These are phyloP conservation scores for Saccharum officinarum DNA, from an alignment of 176 grass and related monocot species.

Conservation along the genomic window DNA sequence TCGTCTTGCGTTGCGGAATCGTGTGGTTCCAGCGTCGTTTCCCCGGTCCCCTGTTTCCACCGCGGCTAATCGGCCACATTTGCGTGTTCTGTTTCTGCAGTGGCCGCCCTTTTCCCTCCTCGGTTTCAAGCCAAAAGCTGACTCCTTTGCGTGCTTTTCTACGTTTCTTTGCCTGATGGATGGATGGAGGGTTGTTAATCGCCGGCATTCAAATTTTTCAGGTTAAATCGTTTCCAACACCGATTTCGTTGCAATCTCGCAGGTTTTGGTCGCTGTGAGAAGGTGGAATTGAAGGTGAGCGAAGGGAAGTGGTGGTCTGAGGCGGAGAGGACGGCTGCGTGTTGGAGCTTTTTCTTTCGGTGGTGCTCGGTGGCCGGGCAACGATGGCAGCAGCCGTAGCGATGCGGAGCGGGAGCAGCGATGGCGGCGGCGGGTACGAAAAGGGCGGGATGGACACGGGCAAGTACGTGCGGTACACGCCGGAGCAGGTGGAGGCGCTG, in stretches of 20 bases:
- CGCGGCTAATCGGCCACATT: conserved; percentile 36
- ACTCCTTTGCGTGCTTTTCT: conserved; percentile 67
- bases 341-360: conserved; percentile 10
- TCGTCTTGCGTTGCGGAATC: neutral
- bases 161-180: conserved; percentile 44
- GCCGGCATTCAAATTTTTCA: conserved; percentile 9
- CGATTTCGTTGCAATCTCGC: conserved; percentile 43
- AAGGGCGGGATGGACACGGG: conserved; percentile 67
- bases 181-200: conserved; percentile 34
- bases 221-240: conserved; percentile 40
- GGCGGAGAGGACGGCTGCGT: neutral
- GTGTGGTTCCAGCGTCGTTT: neutral
- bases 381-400: conserved; percentile 81
- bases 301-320: conserved; percentile 29
- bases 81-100: conserved; percentile 46
- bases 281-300: conserved; percentile 25
- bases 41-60: neutral
- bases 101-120: conserved; percentile 25
- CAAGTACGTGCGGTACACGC: conserved; percentile 98
- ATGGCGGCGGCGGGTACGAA: conserved; percentile 58
- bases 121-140: conserved; percentile 57
- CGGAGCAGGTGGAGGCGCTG: conserved; percentile 95
- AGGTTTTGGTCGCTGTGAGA: conserved; percentile 15
- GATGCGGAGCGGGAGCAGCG: conserved; percentile 59
- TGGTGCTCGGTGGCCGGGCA: neutral